Base-by-base conservation (phyloP, 1,284 basidiomycete species). In the Agroathelia rolfsii region DNA sequence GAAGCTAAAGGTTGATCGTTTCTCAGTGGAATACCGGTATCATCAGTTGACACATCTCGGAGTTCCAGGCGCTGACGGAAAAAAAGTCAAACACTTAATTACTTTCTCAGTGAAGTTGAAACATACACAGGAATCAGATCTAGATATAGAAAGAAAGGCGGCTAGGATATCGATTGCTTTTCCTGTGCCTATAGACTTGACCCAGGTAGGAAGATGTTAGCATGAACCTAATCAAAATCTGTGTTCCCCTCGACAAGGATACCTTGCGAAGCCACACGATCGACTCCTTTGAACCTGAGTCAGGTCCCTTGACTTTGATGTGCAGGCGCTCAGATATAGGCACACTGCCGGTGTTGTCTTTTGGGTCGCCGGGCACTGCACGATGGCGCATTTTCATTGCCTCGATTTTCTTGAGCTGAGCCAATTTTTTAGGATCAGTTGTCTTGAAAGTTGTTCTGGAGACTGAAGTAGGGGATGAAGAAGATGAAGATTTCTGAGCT, bases 191-290 rank as follows among this genome's bases (percentile, higher is more conserved):
- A 62, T 43, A 20, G 55, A 53, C 72, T n/a, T n/a, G n/a, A 24
- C 19, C 11, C 22, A 3, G 12, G 28, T 14, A 28, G n/a, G n/a
- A n/a, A n/a, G n/a, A 19, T 15, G 23, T 19, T 3, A 12, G 37
- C 45, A 19, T 17, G 6, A 31, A 8, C 24, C 40, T 35, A n/a
- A n/a, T n/a, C n/a, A n/a, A n/a, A n/a, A n/a, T n/a, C n/a, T n/a
- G n/a, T n/a, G n/a, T 5, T 32, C 15, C 16, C 12, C 11, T 8
- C 21, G 5, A 16, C 20, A 23, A 11, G 7, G 19, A 23, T 34
- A 78, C 81, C 69, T 80, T 83, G 33, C 64, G 60, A 39, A 80
- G 69, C 83, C 83, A 86, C 32, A 78, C 64, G 7, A 62, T 42
- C 38, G 61, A 64, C 40, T 64, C 61, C 11, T 29, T 37, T 2